A percentile compares a stretch with the other conserved stretches of the same genome.
Conservation (phyloP, 139 green algal genomes). For the Diplosphaera chodatii region DNA sequence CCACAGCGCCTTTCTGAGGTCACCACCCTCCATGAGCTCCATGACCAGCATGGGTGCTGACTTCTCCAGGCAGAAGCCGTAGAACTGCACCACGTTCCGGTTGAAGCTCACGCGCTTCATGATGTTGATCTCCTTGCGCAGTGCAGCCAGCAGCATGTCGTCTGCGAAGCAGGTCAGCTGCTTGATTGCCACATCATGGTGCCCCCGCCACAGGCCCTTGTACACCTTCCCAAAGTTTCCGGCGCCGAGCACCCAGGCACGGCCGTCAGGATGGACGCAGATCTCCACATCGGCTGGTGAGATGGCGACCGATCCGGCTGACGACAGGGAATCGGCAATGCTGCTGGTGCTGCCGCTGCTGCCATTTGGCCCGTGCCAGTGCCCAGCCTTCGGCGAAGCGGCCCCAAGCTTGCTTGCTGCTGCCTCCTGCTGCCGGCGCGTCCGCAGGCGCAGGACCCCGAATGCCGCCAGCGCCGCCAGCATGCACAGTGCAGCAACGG, state of each 20-base stretch:
- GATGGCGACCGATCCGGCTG: not conserved
- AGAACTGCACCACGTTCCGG: slow-evolving; percentile 40
- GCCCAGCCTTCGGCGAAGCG: too few relatives aligned
- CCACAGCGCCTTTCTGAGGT: slow-evolving; percentile 3
- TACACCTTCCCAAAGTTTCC: slow-evolving; percentile 3
- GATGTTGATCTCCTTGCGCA: slow-evolving; percentile 33
- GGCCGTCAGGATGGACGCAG: not conserved
- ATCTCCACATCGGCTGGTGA: not conserved
- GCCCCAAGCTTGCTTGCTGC: too few relatives aligned
- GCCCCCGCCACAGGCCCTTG: not conserved
- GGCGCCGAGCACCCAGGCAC: not conserved
- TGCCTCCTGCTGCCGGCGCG: not conserved
- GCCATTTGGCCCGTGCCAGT: too few relatives aligned
- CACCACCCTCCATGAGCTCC: slow-evolving; percentile 7
- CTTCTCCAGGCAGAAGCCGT: not conserved
- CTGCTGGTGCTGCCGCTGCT: not conserved
- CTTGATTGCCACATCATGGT: not conserved
- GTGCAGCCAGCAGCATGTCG: not conserved
- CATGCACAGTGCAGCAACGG: not conserved
- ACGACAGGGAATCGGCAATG: not conserved
- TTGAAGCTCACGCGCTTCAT: slow-evolving; percentile 46
- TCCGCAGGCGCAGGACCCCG: not conserved
- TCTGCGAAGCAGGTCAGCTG: not conserved
- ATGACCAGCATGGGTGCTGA: not conserved
- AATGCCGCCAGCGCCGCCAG: not conserved